Base-by-base conservation (phyloP, 139 green algal genomes). In the Protoeuglena noctilucae region DNA sequence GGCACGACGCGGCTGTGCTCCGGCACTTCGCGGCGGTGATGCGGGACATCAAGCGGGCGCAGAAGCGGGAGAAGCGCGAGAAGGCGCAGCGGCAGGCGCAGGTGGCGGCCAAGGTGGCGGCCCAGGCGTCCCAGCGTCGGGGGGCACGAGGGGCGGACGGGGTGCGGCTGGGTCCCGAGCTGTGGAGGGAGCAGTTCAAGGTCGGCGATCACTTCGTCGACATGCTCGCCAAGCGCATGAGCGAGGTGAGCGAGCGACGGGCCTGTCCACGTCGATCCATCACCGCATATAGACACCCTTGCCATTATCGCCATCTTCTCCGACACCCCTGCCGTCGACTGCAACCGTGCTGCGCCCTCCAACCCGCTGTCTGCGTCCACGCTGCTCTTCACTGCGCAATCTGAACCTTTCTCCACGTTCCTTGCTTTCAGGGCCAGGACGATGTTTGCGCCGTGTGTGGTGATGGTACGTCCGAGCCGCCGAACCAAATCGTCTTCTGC, bases 401-500 rank as follows among this genome's bases (percentile, higher is more conserved):
- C 34, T 21, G 43, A 30, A 25, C 40, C 24, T 25, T 26, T 7
- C 49, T 26, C 27, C 24, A 28, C 40, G 23, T 28, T 28, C 19
- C 49, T 56, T 26, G 27, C 49, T 1, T 28, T 56, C 27, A 18
- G 23, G 18, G n/a, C n/a, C 78, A 93, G 54, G 86, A 94, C 39
- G 79, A 79, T 0, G 28, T 91, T 54, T 95, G 87, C 53, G 74
- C 71, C 0, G 74, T 95, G 26, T 95, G 87, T 62, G 76, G 68
- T n/a, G 75, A 84, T 22, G 85, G 84, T 28, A 28, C 68, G 21
- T 84, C 64, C 23, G 70, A 75, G 27, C 53, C 73, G 6, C 74
- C 77, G 52, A 94, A 93, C 56, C 45, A 81, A 41, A 95, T 94
- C 30, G 61, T 95, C 26, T 92, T 89, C 54, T 95, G 86, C 62